phyloP scores from a whole-genome alignment of 805 yeast species.

The Candida pseudoglaebosa region DNA sequence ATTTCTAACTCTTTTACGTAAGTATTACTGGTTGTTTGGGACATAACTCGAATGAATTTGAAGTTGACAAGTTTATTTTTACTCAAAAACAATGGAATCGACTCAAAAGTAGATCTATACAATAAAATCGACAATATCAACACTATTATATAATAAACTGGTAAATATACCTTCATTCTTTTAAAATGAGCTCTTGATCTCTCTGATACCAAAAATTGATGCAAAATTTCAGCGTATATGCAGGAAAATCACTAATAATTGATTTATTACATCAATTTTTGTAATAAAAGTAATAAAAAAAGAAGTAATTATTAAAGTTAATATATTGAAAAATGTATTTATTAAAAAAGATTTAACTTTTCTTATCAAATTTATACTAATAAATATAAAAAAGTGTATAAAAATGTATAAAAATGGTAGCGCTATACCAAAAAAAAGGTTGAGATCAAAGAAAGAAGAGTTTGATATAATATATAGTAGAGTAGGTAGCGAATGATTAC shows the following conservation, averaged over 20 bases:
- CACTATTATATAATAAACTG: slow-evolving; percentile 20
- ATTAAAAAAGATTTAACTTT: too few relatives aligned
- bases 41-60: neutral
- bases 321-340: too few relatives aligned
- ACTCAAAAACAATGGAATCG: neutral
- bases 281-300: too few relatives aligned
- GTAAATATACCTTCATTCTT: neutral
- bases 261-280: too few relatives aligned
- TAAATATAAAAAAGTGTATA: too few relatives aligned
- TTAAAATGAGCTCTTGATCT: too few relatives aligned
- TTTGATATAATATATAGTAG: too few relatives aligned
- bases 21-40: slow-evolving; percentile 11
- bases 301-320: too few relatives aligned
- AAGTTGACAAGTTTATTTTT: neutral
- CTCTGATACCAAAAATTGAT: too few relatives aligned
- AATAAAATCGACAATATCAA: slow-evolving; percentile 50
- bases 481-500: neutral
- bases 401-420: slow-evolving; percentile 1
- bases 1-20: slow-evolving; percentile 67
- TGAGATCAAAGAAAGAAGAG: too few relatives aligned
- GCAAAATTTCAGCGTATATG: too few relatives aligned
- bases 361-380: too few relatives aligned
- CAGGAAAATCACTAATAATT: neutral
- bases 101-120: slow-evolving; percentile 49
- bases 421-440: neutral